Percentiles rank a stretch among this genome's conserved stretches.
phyloP scores from a whole-genome alignment of 805 yeast genomes.

The Suhomyces xylopsoci region DNA sequence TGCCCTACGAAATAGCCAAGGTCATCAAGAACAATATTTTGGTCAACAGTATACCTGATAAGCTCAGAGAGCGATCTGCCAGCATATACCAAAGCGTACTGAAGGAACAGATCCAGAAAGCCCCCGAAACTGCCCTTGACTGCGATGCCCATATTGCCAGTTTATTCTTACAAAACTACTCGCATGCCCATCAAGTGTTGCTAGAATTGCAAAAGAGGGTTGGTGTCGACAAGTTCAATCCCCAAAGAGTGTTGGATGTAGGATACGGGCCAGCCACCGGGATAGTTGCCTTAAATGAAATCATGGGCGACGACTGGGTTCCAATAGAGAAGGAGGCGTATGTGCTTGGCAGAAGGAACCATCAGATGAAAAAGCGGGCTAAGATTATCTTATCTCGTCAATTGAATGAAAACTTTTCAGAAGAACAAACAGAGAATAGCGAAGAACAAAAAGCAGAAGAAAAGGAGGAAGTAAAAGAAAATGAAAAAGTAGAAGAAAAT shows the following conservation, averaged over 20 bases:
- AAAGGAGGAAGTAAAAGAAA: constrained; percentile 4
- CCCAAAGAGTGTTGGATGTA: constrained; percentile 67
- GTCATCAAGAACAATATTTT: constrained; percentile 64
- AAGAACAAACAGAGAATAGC: constrained; percentile 8
- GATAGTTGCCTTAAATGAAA: constrained; percentile 79
- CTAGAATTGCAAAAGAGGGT: constrained; percentile 58
- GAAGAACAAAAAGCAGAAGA: constrained; percentile 13
- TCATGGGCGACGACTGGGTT: constrained; percentile 62
- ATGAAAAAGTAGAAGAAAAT: constrained; percentile 7
- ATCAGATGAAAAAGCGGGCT: constrained; percentile 77
- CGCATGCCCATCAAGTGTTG: constrained; percentile 62
- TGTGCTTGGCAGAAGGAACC: constrained; percentile 54
- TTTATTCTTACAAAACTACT: constrained; percentile 77
- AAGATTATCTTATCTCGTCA: constrained; percentile 73
- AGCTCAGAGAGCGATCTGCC: constrained; percentile 61
- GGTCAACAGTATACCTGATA: constrained; percentile 57
- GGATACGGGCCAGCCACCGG: constrained; percentile 95
- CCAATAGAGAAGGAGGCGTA: constrained; percentile 70
- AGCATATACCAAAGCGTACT: constrained; percentile 49
- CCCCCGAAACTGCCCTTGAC: constrained; percentile 42
- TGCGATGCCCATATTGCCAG: constrained; percentile 82
- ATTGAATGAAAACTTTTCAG: constrained; percentile 37
- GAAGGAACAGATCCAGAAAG: constrained; percentile 52
- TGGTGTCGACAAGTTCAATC: constrained; percentile 53
- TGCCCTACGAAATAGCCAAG: constrained; percentile 57